Percentiles rank a stretch among this genome's conserved stretches.
Evolutionary conservation across 768 basidiomycete genomes (phyloP).

Genomic region (Termitomyces sp.): DNA sequence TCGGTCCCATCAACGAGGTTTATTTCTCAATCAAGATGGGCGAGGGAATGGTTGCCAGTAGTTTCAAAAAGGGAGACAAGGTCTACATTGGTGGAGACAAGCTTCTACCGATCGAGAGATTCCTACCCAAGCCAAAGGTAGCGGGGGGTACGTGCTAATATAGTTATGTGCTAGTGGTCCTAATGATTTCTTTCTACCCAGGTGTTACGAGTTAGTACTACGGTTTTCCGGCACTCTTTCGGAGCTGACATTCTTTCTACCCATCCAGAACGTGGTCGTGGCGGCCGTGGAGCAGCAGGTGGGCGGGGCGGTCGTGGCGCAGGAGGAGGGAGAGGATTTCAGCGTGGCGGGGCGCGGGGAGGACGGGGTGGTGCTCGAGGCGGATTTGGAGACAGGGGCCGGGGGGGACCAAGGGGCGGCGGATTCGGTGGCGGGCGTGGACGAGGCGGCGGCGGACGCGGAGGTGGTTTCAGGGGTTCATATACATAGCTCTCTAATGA

Average conservation of each 20-base stretch:
- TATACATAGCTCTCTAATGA: slow-evolving; percentile 33
- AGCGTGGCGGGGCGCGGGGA: slow-evolving; percentile 43
- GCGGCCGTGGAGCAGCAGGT: slow-evolving; percentile 37
- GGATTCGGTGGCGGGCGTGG: slow-evolving; percentile 26
- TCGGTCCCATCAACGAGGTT: slow-evolving; percentile 99
- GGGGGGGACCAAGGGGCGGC: slow-evolving; percentile 17
- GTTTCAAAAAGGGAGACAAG: slow-evolving; percentile 97
- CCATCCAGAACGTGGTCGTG: slow-evolving; percentile 36
- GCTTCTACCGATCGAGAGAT: slow-evolving; percentile 91
- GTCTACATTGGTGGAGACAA: slow-evolving; percentile 98
- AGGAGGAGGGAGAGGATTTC: slow-evolving; percentile 43
- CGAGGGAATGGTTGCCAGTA: slow-evolving; percentile 90
- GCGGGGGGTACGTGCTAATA: slow-evolving; percentile 49
- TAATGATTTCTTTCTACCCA: slow-evolving; percentile 15
- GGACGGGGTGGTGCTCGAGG: slow-evolving; percentile 38
- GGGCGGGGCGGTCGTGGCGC: slow-evolving; percentile 33
- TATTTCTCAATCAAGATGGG: slow-evolving; percentile 98
- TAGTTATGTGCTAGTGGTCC: slow-evolving; percentile 2
- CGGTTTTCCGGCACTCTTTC: slow-evolving; percentile 5
- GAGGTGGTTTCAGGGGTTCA: slow-evolving; percentile 45
- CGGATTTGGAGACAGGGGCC: slow-evolving; percentile 30
- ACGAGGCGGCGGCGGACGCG: slow-evolving; percentile 4
- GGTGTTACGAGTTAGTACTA: slow-evolving; percentile 46
- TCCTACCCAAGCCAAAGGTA: slow-evolving; percentile 93
- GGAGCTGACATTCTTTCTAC: slow-evolving; percentile 7